phyloP scores from a whole-genome alignment of 1,284 basidiomycete genomes.

The Heliocybe sulcata region DNA sequence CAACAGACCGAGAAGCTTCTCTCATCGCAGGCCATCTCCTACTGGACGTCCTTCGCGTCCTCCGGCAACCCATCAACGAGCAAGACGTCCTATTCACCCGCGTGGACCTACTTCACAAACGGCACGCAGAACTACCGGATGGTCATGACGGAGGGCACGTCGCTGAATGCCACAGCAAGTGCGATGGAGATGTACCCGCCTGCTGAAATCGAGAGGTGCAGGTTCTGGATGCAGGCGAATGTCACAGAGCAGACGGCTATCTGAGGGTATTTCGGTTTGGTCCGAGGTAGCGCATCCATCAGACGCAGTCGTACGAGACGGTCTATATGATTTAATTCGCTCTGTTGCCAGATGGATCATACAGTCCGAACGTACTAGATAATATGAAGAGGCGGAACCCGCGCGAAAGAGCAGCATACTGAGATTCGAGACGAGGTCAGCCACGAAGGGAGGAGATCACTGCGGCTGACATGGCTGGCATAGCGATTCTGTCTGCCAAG shows the following conservation, averaged over 20 bases:
- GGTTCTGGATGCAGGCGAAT: conserved; percentile 11
- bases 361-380: too few relatives aligned
- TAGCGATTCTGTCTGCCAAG: too few relatives aligned
- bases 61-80: conserved; percentile 26
- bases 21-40: conserved; percentile 32
- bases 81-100: conserved; percentile 21
- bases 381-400: too few relatives aligned
- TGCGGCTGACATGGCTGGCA: too few relatives aligned
- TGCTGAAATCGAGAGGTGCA: conserved; percentile 13
- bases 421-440: too few relatives aligned
- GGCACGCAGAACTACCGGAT: conserved; percentile 11
- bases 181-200: conserved; percentile 10
- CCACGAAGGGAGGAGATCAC: too few relatives aligned
- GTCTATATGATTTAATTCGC: too few relatives aligned
- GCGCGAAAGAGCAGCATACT: too few relatives aligned
- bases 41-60: conserved; percentile 36
- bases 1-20: conserved; percentile 31
- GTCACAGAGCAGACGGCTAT: neutral
- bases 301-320: too few relatives aligned
- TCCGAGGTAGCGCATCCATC: too few relatives aligned
- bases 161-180: conserved; percentile 9
- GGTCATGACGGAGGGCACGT: conserved; percentile 15
- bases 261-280: too few relatives aligned
- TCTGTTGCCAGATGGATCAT: too few relatives aligned
- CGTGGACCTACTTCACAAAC: conserved; percentile 19